Conservation (phyloP, 2,329 filamentous ascomycete genomes). For the Diaporthe citrichinensis region DNA sequence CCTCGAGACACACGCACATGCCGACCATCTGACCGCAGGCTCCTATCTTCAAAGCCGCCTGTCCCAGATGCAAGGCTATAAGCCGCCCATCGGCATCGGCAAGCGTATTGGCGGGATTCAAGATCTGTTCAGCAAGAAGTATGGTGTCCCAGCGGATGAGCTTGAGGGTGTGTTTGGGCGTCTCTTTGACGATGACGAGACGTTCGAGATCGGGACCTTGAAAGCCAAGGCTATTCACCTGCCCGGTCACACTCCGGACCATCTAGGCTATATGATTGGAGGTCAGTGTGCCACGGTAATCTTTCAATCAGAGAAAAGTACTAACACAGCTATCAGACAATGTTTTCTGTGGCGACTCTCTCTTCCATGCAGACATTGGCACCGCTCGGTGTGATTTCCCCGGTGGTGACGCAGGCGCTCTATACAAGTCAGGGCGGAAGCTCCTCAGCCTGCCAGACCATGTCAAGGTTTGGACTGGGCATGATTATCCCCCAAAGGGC, state of each 20-base stretch:
- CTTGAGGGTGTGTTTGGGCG: constrained; percentile 64
- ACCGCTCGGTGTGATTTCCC: constrained; percentile 69
- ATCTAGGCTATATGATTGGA: constrained; percentile 71
- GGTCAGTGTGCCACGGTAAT: constrained; percentile 46
- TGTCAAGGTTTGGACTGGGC: constrained; percentile 66
- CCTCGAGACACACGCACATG: constrained; percentile 74
- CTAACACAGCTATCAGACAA: constrained; percentile 49
- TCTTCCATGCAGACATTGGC: constrained; percentile 67
- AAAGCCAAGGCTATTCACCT: constrained; percentile 65
- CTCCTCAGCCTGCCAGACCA: constrained; percentile 59
- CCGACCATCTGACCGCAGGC: constrained; percentile 72
- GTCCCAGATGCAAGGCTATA: constrained; percentile 49
- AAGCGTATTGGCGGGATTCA: constrained; percentile 68
- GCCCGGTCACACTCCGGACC: constrained; percentile 73
- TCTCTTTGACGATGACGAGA: constrained; percentile 67
- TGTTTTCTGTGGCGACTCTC: constrained; percentile 67
- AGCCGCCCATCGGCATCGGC: constrained; percentile 67
- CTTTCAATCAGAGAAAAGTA: background rate
- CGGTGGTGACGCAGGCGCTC: constrained; percentile 59
- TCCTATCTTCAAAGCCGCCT: constrained; percentile 68
- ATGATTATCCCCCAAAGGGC: constrained; percentile 64
- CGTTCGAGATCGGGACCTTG: constrained; percentile 64
- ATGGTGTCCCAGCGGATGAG: constrained; percentile 60
- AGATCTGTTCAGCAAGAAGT: constrained; percentile 61
- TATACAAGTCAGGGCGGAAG: constrained; percentile 60